A percentile compares a stretch with the other conserved stretches of the same genome.
Evolutionary conservation across 108 stramenopile genomes (phyloP).

Genomic region (Cyclotella choctawhatcheeana): DNA sequence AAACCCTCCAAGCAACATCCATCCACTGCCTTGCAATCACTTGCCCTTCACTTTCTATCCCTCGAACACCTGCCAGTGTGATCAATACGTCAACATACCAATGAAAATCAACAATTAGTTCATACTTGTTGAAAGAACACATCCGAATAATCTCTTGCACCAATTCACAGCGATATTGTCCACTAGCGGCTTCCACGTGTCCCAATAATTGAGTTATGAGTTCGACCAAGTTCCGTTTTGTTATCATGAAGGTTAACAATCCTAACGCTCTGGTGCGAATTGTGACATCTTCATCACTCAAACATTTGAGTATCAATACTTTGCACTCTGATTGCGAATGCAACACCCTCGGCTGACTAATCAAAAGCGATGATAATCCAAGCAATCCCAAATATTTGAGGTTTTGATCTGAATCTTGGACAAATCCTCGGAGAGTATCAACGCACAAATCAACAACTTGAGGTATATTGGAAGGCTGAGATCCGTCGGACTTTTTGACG

Average conservation of each 20-base stretch:
- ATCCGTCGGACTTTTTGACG: slow-evolving; percentile 91
- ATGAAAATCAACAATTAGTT: slow-evolving; percentile 86
- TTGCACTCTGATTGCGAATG: slow-evolving; percentile 80
- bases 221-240: slow-evolving; percentile 91
- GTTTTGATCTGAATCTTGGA: slow-evolving; percentile 97
- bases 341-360: slow-evolving; percentile 90
- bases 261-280: slow-evolving; percentile 96
- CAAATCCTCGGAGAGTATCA: slow-evolving; percentile 87
- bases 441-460: slow-evolving; percentile 91
- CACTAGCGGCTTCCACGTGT: slow-evolving; percentile 91
- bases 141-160: slow-evolving; percentile 93
- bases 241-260: slow-evolving; percentile 94
- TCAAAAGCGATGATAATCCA: slow-evolving; percentile 92
- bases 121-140: slow-evolving; percentile 94
- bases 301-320: slow-evolving; percentile 91
- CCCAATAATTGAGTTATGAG: slow-evolving; percentile 91
- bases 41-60: slow-evolving; percentile 74
- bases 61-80: slow-evolving; percentile 83
- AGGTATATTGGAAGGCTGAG: slow-evolving; percentile 88
- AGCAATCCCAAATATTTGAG: slow-evolving; percentile 98
- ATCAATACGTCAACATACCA: slow-evolving; percentile 97
- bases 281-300: slow-evolving; percentile 97
- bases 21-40: slow-evolving; percentile 89
- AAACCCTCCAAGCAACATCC: slow-evolving; percentile 94
- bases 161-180: slow-evolving; percentile 92